Conservation (phyloP, 2,329 filamentous ascomycete species). For the Neofusicoccum parvum region DNA sequence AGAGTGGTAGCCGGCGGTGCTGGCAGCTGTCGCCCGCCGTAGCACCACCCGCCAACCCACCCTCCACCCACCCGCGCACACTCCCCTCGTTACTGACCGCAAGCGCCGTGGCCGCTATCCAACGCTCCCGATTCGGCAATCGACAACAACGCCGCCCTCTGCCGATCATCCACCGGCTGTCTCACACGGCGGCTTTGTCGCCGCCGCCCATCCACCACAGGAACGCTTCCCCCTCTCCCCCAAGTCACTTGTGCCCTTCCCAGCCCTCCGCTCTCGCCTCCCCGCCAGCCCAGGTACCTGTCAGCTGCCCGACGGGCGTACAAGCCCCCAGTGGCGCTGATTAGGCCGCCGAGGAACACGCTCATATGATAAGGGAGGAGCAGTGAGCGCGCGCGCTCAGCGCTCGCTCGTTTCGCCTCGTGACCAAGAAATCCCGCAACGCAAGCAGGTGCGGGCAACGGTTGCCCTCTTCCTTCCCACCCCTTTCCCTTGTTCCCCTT, state of each 20-base stretch:
- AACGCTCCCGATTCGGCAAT: slow-evolving; percentile 15
- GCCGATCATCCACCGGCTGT: neutral
- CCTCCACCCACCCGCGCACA: neutral
- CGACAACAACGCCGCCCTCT: slow-evolving; percentile 4
- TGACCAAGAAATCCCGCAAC: slow-evolving; percentile 18
- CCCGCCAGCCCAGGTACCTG: neutral
- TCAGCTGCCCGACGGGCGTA: neutral
- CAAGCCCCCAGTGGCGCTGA: neutral
- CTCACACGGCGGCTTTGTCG: neutral
- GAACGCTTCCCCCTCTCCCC: neutral
- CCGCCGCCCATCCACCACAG: neutral
- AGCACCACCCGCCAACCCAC: slow-evolving; percentile 4
- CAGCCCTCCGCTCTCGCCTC: neutral
- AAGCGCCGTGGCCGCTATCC: slow-evolving; percentile 10
- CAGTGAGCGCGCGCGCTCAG: neutral
- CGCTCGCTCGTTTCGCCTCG: neutral
- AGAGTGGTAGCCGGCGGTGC: neutral
- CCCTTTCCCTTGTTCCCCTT: neutral
- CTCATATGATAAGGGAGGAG: slow-evolving; percentile 8
- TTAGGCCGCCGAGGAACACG: neutral
- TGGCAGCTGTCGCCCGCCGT: slow-evolving; percentile 19
- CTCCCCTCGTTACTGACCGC: neutral
- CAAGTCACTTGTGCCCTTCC: neutral
- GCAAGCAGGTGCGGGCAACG: too few relatives aligned
- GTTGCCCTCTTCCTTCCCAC: neutral